A percentile compares a stretch with the other conserved stretches of the same genome.
These are phyloP conservation scores for Emergomyces orientalis DNA, from an alignment of 2,329 filamentous ascomycete species.

Conservation along the genomic window DNA sequence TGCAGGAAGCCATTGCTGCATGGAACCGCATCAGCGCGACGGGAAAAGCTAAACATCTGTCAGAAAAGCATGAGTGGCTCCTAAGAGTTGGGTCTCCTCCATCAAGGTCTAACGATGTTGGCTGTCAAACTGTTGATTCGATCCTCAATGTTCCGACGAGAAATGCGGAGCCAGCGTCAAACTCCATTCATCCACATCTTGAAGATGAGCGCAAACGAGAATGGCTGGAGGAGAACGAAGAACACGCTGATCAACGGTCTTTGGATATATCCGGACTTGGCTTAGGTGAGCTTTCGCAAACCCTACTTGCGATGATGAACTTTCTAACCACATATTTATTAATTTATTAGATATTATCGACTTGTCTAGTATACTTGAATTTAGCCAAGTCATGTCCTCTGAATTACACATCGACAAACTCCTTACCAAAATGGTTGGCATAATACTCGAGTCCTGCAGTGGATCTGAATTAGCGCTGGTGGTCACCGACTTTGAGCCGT, in stretches of 20 bases:
- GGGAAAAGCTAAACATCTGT: constrained; percentile 50
- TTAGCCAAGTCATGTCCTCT: constrained; percentile 55
- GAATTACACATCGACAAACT: constrained; percentile 55
- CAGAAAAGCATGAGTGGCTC: constrained; percentile 52
- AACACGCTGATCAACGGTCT: constrained; percentile 30
- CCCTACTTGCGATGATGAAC: neutral
- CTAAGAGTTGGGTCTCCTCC: constrained; percentile 44
- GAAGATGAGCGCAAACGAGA: constrained; percentile 34
- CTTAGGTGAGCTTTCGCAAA: constrained; percentile 23
- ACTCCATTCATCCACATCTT: constrained; percentile 23
- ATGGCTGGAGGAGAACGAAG: constrained; percentile 36
- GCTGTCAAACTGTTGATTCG: constrained; percentile 49
- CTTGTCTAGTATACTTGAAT: constrained; percentile 54
- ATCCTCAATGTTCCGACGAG: constrained; percentile 33
- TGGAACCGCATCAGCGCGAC: constrained; percentile 50
- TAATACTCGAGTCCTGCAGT: constrained; percentile 55
- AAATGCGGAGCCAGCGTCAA: constrained; percentile 25
- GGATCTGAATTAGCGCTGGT: constrained; percentile 52
- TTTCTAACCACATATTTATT: constrained; percentile 18
- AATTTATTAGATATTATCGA: constrained; percentile 48
- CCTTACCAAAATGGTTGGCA: constrained; percentile 54
- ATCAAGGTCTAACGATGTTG: constrained; percentile 44
- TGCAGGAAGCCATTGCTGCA: constrained; percentile 50
- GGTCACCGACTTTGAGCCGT: constrained; percentile 48
- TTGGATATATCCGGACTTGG: constrained; percentile 36